Evolutionary conservation across 176 grass and related monocot species (phyloP), one percentile per base, ranked within the genome.

Genomic region (Carex kokanica): DNA sequence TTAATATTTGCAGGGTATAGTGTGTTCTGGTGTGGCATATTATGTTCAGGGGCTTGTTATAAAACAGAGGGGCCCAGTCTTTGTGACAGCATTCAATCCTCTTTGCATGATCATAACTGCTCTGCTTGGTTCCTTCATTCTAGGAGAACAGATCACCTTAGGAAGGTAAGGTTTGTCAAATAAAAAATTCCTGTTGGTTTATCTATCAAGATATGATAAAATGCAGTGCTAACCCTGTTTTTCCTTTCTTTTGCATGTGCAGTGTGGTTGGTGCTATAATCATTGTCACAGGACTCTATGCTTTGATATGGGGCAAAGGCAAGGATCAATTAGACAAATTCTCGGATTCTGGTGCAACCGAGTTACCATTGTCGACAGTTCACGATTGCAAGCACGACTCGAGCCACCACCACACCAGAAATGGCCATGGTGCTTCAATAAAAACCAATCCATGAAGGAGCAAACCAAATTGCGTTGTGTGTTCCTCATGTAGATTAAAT

Each of bases 91-190:
- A 25, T 99, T 99, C 87, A 99, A 89, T 80, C 96, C 96, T 6
- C 91, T 99, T 14, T 99, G 96, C 93, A 99, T 99, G 96, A 99
- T 99, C 84, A 83, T 93, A 62, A 99, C 96, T 40, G 65, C 96
- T 56, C 20, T 93, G 23, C 79, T 95, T 86, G 96, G 93, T 57
- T 93, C 96, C 75, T 80, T 95, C 71, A 86, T 99, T 31, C 86
- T 99, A 29, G 88, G 86, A 40, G 96, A 99, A 80, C 79, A 95
- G 52, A 95, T 99, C 86, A 89, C 73, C 38, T 85, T 90, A 17
- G 96, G 96, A 81, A 99, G 88, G n/a, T n/a, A n/a, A n/a, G n/a
- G 96, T 98, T 85, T 67, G 13, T 85, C 36, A 58, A 60, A 24
- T 73, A 40, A 49, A 43, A 72, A 73, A 14, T 73, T 12, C 40